phyloP scores from a whole-genome alignment of 805 yeast genomes.

The Candida peoriensis region DNA sequence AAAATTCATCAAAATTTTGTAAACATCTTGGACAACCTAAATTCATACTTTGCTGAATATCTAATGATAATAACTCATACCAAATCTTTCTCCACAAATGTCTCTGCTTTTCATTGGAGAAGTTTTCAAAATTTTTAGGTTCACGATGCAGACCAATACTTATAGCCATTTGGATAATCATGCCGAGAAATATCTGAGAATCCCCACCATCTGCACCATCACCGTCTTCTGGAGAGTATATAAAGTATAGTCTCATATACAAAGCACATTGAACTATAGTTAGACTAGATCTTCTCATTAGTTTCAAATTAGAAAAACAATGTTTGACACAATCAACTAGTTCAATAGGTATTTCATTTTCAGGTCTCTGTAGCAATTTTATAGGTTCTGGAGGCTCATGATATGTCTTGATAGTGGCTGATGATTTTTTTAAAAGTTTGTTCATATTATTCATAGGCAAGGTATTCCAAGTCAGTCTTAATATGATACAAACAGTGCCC shows the following conservation, averaged over 20 bases:
- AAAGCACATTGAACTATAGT: slow-evolving; percentile 56
- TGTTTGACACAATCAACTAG: slow-evolving; percentile 42
- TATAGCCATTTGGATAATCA: slow-evolving; percentile 61
- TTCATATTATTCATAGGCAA: slow-evolving; percentile 36
- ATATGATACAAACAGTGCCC: slow-evolving; percentile 46
- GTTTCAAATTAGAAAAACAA: slow-evolving; percentile 36
- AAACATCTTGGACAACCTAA: slow-evolving; percentile 36
- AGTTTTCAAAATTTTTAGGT: slow-evolving; percentile 47
- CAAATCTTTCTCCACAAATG: slow-evolving; percentile 58
- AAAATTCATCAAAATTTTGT: slow-evolving; percentile 32
- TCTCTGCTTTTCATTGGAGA: slow-evolving; percentile 32
- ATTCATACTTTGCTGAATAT: slow-evolving; percentile 37
- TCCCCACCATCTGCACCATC: slow-evolving; percentile 57
- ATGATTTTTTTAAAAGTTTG: slow-evolving; percentile 11
- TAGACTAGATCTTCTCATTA: slow-evolving; percentile 40
- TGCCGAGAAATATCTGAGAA: slow-evolving; percentile 48
- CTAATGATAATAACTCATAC: slow-evolving; percentile 41
- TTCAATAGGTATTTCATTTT: slow-evolving; percentile 36
- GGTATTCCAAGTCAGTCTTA: slow-evolving; percentile 53
- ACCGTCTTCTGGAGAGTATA: slow-evolving; percentile 55
- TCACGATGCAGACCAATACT: slow-evolving; percentile 67
- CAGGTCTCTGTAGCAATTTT: slow-evolving; percentile 31
- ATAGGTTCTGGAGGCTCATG: slow-evolving; percentile 13
- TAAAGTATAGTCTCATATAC: slow-evolving; percentile 50
- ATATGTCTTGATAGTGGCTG: slow-evolving; percentile 14